A percentile compares a stretch with the other conserved stretches of the same genome.
These are phyloP conservation scores for Talaromyces sp. DNA, from an alignment of 2,329 filamentous ascomycete genomes.

Conservation along the genomic window DNA sequence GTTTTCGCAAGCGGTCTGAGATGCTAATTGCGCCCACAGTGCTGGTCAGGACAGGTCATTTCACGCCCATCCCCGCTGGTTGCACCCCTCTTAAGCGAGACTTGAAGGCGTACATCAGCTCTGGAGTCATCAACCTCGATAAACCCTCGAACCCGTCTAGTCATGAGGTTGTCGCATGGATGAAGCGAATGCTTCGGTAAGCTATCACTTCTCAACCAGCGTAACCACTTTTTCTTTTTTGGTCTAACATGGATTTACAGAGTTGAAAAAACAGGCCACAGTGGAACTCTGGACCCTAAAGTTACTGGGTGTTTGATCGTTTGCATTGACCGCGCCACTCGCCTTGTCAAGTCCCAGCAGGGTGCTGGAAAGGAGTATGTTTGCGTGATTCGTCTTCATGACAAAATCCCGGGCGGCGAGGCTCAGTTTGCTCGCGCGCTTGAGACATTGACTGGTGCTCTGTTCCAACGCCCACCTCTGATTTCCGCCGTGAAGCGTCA, in stretches of 20 bases:
- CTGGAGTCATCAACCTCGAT: slow-evolving; percentile 96
- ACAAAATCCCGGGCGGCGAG: slow-evolving; percentile 90
- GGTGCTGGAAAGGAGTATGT: slow-evolving; percentile 99
- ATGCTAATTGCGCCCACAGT: slow-evolving; percentile 44
- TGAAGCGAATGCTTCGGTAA: slow-evolving; percentile 92
- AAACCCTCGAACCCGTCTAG: slow-evolving; percentile 96
- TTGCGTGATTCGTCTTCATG: slow-evolving; percentile 89
- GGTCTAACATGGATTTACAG: slow-evolving; percentile 39
- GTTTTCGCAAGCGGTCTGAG: slow-evolving; percentile 6
- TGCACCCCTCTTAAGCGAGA: slow-evolving; percentile 89
- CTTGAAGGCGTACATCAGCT: slow-evolving; percentile 94
- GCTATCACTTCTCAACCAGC: slow-evolving; percentile 15
- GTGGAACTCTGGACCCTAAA: slow-evolving; percentile 95
- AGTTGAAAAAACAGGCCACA: slow-evolving; percentile 96
- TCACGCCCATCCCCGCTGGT: slow-evolving; percentile 91
- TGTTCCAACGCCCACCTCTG: slow-evolving; percentile 94
- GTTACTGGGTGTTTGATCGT: slow-evolving; percentile 95
- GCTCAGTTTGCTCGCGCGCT: slow-evolving; percentile 88
- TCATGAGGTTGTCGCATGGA: slow-evolving; percentile 98
- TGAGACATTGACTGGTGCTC: slow-evolving; percentile 90
- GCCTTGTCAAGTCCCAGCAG: slow-evolving; percentile 97
- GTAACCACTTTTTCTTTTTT: neutral
- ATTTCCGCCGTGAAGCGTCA: slow-evolving; percentile 99
- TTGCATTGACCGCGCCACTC: slow-evolving; percentile 92
- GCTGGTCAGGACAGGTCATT: slow-evolving; percentile 89